Percentiles rank a stretch among this genome's conserved stretches.
These are phyloP conservation scores for Fusarium sp. DNA, from an alignment of 2,329 filamentous ascomycete genomes.

Conservation along the genomic window DNA sequence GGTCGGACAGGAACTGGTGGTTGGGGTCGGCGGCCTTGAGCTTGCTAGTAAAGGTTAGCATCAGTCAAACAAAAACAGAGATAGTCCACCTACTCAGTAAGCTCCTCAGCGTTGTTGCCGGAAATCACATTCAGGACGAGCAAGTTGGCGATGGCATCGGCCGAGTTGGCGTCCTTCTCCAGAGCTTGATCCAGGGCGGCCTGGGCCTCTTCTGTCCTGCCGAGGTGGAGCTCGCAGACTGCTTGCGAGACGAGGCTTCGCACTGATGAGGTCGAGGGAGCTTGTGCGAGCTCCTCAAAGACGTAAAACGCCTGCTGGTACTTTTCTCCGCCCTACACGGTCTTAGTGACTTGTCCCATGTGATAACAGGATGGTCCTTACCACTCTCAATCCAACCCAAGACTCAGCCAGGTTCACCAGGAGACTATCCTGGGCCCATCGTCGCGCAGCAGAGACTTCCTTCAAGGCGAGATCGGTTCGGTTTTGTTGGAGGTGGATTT, in stretches of 20 bases:
- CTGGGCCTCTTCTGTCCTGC: constrained; percentile 87
- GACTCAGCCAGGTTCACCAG: constrained; percentile 94
- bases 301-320: constrained; percentile 98
- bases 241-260: constrained; percentile 85
- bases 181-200: constrained; percentile 82
- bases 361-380: constrained; percentile 50
- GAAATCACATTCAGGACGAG: constrained; percentile 79
- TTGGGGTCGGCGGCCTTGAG: constrained; percentile 67
- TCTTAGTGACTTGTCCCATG: constrained; percentile 39
- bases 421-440: constrained; percentile 94
- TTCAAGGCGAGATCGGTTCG: constrained; percentile 88
- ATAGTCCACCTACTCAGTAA: constrained; percentile 64
- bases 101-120: constrained; percentile 73
- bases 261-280: constrained; percentile 78
- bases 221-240: constrained; percentile 88
- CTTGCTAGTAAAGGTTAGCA: constrained; percentile 54
- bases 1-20: constrained; percentile 75
- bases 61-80: neutral
- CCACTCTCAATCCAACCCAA: constrained; percentile 89
- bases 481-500: constrained; percentile 93
- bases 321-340: constrained; percentile 80
- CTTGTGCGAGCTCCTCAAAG: constrained; percentile 92
- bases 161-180: constrained; percentile 72
- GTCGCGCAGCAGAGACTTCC: constrained; percentile 83
- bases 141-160: constrained; percentile 81